Evolutionary conservation across 176 grass and related monocot genomes (phyloP), one percentile per base, ranked within the genome.

Genomic region (maize (Zea mays)): DNA sequence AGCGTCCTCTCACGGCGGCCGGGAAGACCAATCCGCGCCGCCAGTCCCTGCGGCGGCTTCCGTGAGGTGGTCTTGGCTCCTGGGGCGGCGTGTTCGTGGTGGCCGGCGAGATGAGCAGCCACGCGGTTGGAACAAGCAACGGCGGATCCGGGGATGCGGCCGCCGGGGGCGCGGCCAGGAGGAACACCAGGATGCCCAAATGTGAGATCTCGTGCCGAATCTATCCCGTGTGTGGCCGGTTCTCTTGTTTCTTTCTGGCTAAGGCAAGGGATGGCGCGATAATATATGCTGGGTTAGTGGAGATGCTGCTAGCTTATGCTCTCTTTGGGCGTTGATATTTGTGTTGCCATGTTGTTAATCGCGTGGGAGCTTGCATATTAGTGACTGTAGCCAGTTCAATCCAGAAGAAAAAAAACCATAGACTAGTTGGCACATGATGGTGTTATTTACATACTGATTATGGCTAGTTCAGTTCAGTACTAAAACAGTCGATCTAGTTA

Each of bases 151-250:
- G 10, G 21, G 84, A 85, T 46, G 82, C 62, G 56, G 82, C 70
- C 33, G 72, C 34, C 57, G 80, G 36, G 57, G 82, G 58, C 57
- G 82, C 79, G 19, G 48, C 82, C 60, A 79, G 81, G 84, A 82
- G 90, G 87, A 93, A 85, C 67, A 83, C 90, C 64, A 77, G 76
- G 72, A 81, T 83, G 78, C 91, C 91, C 64, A 93, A 93, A 68
- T 93, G 91, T 93, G 85, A 89, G 78, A 75, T 89, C 86, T 77
- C 80, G 72, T 34, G 6, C 62, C 60, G 48, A 69, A 84, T 90
- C 80, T 54, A 7, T 17, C 20, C 7, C 6, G n/a, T 3, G 7
- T 16, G 4, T n/a, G 49, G 40, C 58, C 14, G 1, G 8, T 70
- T 65, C 46, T n/a, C 21, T 34, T 45, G 21, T 54, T 50, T 55